Conservation (phyloP, 1,139 yeast species). For the Sugiyamaella xylanicola region DNA sequence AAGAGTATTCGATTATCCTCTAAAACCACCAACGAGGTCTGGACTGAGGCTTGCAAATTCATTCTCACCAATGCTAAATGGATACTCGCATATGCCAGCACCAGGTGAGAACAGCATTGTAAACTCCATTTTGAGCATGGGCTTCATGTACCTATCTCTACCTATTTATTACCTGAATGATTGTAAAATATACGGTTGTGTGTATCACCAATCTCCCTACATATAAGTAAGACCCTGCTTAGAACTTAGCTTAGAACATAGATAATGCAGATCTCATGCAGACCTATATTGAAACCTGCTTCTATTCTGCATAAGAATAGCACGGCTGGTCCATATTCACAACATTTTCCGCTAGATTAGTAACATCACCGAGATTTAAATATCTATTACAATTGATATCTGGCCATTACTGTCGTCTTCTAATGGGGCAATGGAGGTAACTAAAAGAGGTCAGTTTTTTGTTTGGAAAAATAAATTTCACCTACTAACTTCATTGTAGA, state of each 20-base stretch:
- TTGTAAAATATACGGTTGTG: too few species aligned
- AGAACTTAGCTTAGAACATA: not conserved
- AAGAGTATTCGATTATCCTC: constrained; percentile 65
- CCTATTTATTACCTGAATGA: too few species aligned
- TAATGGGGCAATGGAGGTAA: constrained; percentile 12
- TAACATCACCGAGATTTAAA: too few species aligned
- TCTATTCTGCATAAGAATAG: not conserved
- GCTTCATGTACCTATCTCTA: too few species aligned
- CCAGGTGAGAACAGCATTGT: constrained; percentile 12
- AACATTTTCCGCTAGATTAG: too few species aligned
- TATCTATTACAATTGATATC: too few species aligned
- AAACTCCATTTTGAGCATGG: not conserved
- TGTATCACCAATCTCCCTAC: too few species aligned
- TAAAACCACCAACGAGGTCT: constrained; percentile 59
- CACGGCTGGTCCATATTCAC: not conserved
- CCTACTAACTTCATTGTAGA: constrained; percentile 38
- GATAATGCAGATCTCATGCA: not conserved
- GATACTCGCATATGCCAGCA: constrained; percentile 45
- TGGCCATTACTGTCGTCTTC: too few species aligned
- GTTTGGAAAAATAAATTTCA: not conserved
- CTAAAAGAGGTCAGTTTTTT: constrained; percentile 12
- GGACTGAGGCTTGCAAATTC: constrained; percentile 90
- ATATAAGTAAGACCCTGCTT: too few species aligned
- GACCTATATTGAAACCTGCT: not conserved
- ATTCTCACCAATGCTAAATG: constrained; percentile 63